Base-by-base conservation (phyloP, 352 stramenopile genomes). In the Phytophthora pistaciae region DNA sequence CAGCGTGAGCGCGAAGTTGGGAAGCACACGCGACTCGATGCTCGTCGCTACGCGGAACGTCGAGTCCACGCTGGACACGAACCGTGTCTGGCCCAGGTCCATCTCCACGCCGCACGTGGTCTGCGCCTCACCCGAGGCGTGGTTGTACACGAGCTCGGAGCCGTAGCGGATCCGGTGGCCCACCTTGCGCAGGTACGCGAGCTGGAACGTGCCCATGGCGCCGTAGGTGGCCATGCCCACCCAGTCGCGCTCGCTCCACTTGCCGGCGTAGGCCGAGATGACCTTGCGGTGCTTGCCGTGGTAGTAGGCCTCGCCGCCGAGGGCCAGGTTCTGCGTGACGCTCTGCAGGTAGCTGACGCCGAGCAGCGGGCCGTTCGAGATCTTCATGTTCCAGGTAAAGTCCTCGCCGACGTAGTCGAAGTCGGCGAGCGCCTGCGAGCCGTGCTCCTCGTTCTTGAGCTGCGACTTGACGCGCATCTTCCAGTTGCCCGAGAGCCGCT, bases 371-470 rank as follows among this genome's bases (percentile, higher is more conserved):
- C 91, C 91, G 74, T 97, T 95, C 59, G 88, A 93, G 57, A 95
- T 40, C 85, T 97, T 97, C 80, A 96, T 87, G 84, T 94, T 96
- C 83, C 87, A 95, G 64, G 79, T 93, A 67, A 95, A 97, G 72
- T 96, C 90, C 38, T 92, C 82, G 58, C 90, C 89, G 25, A 67
- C 48, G 70, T 94, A 95, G 76, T 97, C 91, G 56, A 96, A 84
- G 73, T 97, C 90, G 7, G 85, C 84, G 27, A 95, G 84, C 44
- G 85, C 86, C 68, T 96, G 89, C 52, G 86, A 93, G 23, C 84
- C 83, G 70, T 94, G 79, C 59, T 89, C 87, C 63, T 95, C 86
- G 49, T 86, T 75, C 70, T 95, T 96, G 54, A 96, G 82, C 75
- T 95, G 87, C 67, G 87, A 86, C 72, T 95, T 93, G 62, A 89